phyloP scores from a whole-genome alignment of 1,284 basidiomycete species.

The Farysia itapuensis region DNA sequence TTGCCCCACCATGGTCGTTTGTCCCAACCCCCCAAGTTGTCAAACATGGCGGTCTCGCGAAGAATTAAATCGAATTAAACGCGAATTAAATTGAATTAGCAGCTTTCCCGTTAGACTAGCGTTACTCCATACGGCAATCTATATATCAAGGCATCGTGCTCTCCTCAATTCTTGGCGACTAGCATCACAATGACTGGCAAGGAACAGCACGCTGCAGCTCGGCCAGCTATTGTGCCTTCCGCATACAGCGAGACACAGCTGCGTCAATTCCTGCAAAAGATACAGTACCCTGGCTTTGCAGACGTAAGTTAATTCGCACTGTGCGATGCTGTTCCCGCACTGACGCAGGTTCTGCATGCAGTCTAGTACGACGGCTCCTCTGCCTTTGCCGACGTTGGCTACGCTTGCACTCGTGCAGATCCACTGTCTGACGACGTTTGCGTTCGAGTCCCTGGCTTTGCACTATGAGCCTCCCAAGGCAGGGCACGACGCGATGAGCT shows the following conservation, averaged over 20 bases:
- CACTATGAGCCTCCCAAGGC: conserved; percentile 40
- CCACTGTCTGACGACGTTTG: conserved; percentile 25
- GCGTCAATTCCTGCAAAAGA: conserved; percentile 10
- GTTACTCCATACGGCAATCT: no score
- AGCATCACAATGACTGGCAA: no score
- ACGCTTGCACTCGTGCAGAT: conserved; percentile 19
- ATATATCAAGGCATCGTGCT: no score
- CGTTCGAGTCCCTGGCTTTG: conserved; percentile 30
- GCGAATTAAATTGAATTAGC: no score
- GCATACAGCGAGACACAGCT: conserved; percentile 10
- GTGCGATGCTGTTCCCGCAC: no score
- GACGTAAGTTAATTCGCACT: conserved; percentile 3
- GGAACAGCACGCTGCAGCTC: no score
- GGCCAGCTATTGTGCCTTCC: not conserved
- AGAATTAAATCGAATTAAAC: no score
- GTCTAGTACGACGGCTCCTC: not conserved
- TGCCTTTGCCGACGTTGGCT: conserved; percentile 9
- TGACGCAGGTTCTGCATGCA: not conserved
- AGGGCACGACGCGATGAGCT: not conserved
- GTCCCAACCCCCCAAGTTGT: no score
- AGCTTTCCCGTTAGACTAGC: no score
- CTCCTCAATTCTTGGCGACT: no score
- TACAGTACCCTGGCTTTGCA: conserved; percentile 14
- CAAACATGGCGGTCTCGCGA: no score
- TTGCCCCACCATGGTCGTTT: no score